A percentile compares a stretch with the other conserved stretches of the same genome.
These are phyloP conservation scores for Pseudogymnoascus pannorum DNA, from an alignment of 2,329 filamentous ascomycete genomes.

Conservation along the genomic window DNA sequence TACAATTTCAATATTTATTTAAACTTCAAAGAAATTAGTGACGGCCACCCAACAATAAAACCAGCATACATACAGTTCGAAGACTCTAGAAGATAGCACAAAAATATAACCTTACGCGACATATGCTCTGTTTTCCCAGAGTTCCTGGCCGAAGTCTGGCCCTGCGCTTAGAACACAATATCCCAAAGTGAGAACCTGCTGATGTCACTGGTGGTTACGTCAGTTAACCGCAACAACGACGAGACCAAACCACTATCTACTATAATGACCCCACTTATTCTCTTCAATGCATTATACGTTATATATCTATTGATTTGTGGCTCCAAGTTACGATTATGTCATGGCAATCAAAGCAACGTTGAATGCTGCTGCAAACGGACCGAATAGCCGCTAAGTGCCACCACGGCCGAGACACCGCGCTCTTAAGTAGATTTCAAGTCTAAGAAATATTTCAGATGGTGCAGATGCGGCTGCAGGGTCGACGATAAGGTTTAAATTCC, in stretches of 20 bases:
- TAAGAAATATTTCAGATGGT: not conserved
- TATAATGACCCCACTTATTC: not conserved
- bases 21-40: not conserved
- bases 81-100: not conserved
- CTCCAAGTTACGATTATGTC: not conserved
- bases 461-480: not conserved
- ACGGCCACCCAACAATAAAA: no score
- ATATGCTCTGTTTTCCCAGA: not conserved
- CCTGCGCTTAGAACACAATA: not conserved
- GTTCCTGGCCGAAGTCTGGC: not conserved
- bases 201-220: not conserved
- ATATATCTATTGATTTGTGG: not conserved
- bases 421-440: not conserved
- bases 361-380: not conserved
- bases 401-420: not conserved
- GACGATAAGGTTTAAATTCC: not conserved
- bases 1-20: no score
- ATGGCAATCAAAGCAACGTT: not conserved
- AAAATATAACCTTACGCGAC: not conserved
- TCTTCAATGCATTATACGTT: not conserved
- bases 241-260: not conserved
- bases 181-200: not conserved
- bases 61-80: no score
- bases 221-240: not conserved
- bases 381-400: not conserved